Evolutionary conservation across 2,329 filamentous ascomycete species (phyloP).

Genomic region (Exophiala sp.): DNA sequence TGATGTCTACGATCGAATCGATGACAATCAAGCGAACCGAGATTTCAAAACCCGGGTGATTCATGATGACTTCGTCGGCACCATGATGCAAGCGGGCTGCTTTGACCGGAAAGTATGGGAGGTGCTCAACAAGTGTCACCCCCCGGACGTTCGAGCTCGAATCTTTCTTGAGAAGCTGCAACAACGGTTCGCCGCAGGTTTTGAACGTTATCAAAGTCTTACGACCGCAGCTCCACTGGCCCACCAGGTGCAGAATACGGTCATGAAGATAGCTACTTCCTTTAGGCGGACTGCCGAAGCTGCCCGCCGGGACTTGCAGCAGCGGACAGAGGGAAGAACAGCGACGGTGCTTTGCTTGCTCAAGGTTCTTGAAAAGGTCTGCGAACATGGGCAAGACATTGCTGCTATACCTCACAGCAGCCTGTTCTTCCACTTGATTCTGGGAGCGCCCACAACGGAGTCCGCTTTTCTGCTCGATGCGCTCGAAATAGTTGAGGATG

Average conservation of each 20-base stretch:
- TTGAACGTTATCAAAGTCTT: conserved; percentile 36
- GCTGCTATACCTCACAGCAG: neutral
- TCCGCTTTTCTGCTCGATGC: neutral
- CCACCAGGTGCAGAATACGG: too few relatives aligned
- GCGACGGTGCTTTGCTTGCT: neutral
- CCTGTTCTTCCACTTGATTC: neutral
- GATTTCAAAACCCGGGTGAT: conserved; percentile 43
- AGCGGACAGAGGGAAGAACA: neutral
- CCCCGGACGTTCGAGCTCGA: conserved; percentile 39
- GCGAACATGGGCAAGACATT: neutral
- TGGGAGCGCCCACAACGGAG: neutral
- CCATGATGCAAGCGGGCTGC: conserved; percentile 44
- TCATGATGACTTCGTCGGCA: conserved; percentile 44
- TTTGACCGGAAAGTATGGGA: conserved; percentile 43
- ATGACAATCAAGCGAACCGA: conserved; percentile 25
- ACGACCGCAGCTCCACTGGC: too few relatives aligned
- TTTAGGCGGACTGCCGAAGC: neutral
- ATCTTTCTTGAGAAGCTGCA: conserved; percentile 45
- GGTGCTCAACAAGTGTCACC: conserved; percentile 42
- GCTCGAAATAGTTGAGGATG: neutral
- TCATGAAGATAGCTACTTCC: too few relatives aligned
- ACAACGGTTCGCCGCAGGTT: conserved; percentile 37
- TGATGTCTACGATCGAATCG: conserved; percentile 38
- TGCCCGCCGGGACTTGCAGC: neutral
- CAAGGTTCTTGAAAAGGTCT: neutral